Evolutionary conservation across 139 green algal species (phyloP).

Genomic region (Axilococcus clingmanii): DNA sequence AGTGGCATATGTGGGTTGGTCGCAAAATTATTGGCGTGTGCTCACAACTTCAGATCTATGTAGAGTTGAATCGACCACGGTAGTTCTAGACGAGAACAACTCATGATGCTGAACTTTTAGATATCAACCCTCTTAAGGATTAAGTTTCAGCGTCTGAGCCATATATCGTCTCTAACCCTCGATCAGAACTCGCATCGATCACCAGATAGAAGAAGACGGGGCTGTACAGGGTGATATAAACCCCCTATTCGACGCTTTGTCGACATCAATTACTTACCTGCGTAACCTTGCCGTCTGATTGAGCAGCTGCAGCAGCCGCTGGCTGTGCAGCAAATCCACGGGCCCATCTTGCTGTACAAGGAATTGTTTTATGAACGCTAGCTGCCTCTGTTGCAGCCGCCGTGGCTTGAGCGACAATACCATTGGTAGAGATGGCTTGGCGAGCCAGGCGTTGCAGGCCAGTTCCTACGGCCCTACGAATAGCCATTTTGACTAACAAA

Average conservation of each 20-base stretch:
- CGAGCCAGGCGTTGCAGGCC: slow-evolving; percentile 4
- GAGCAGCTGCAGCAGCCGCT: slow-evolving; percentile 1
- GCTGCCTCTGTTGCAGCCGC: neutral
- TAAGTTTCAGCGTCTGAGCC: neutral
- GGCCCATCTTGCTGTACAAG: neutral
- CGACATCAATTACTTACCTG: slow-evolving; percentile 8
- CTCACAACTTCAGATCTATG: neutral
- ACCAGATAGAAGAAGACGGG: neutral
- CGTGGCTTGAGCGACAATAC: neutral
- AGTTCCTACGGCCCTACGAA: slow-evolving; percentile 6
- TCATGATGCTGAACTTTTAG: neutral
- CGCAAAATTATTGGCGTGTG: neutral
- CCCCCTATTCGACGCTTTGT: neutral
- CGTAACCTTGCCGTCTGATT: slow-evolving; percentile 2
- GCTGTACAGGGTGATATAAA: neutral
- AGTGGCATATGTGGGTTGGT: neutral
- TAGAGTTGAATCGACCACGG: neutral
- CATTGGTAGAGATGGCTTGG: neutral
- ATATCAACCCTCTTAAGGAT: neutral
- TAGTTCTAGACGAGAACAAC: neutral
- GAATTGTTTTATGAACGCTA: neutral
- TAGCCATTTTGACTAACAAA: slow-evolving; percentile 6
- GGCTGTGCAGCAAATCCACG: slow-evolving; percentile 6
- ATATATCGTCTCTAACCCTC: neutral
- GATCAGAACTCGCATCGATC: neutral